Percentiles rank a stretch among this genome's conserved stretches.
These are phyloP conservation scores for Aphanomyces stellatus DNA, from an alignment of 352 stramenopile genomes.

Conservation along the genomic window DNA sequence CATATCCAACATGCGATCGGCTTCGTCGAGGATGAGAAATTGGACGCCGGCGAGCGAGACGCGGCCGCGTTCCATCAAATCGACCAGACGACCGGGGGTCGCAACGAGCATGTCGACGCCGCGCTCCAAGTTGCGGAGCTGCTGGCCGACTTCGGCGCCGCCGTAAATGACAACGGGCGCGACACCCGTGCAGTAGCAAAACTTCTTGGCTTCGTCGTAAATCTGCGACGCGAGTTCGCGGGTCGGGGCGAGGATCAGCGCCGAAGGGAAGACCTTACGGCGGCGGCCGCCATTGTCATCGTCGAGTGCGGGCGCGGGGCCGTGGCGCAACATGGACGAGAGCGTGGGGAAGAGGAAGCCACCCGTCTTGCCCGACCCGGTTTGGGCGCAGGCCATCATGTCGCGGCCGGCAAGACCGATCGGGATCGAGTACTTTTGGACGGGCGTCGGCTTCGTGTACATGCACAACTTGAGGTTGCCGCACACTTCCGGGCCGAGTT, in stretches of 20 bases:
- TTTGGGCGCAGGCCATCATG: slow-evolving; percentile 99
- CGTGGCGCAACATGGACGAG: slow-evolving; percentile 89
- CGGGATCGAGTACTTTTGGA: slow-evolving; percentile 99
- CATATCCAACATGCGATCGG: slow-evolving; percentile 99
- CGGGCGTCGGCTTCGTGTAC: slow-evolving; percentile 96
- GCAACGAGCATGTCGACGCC: slow-evolving; percentile 96
- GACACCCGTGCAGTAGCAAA: slow-evolving; percentile 95
- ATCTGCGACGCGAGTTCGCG: slow-evolving; percentile 95
- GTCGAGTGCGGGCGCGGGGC: slow-evolving; percentile 27
- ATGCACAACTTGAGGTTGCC: slow-evolving; percentile 89
- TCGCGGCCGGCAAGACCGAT: slow-evolving; percentile 92
- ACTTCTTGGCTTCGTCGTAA: slow-evolving; percentile 93
- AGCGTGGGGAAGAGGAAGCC: slow-evolving; percentile 97
- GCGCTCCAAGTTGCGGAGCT: slow-evolving; percentile 78
- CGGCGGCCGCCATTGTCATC: slow-evolving; percentile 39
- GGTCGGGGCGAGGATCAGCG: slow-evolving; percentile 91
- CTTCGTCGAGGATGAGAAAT: slow-evolving; percentile 98
- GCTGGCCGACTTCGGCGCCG: slow-evolving; percentile 83
- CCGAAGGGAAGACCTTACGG: slow-evolving; percentile 86
- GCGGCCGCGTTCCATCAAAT: slow-evolving; percentile 93
- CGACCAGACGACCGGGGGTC: slow-evolving; percentile 95
- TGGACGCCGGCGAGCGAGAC: slow-evolving; percentile 87
- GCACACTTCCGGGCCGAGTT: slow-evolving; percentile 88
- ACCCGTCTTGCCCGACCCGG: slow-evolving; percentile 95
- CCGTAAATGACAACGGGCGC: slow-evolving; percentile 93